Conservation (phyloP, 2,329 filamentous ascomycete species). For the Raffaelea deltoideospora region DNA sequence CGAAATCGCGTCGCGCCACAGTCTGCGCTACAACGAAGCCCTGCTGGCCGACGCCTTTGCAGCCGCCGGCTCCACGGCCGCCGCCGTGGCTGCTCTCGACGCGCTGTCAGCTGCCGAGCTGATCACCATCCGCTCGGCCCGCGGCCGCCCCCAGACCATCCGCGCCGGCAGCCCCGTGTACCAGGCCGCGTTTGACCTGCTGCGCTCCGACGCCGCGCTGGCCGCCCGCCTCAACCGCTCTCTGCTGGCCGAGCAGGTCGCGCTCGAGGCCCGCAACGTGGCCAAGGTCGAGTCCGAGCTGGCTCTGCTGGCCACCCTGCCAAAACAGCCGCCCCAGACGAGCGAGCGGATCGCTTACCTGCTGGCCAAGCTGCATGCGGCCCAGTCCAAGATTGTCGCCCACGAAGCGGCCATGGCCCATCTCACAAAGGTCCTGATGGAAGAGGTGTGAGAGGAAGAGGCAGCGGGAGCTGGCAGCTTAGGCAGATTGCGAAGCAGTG, state of each 20-base stretch:
- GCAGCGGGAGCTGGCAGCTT: too few relatives aligned
- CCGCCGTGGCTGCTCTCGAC: constrained; percentile 62
- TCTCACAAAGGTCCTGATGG: constrained; percentile 54
- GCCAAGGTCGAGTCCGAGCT: constrained; percentile 71
- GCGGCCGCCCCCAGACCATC: constrained; percentile 65
- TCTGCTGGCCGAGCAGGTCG: constrained; percentile 52
- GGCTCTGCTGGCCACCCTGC: constrained; percentile 50
- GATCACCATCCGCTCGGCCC: constrained; percentile 56
- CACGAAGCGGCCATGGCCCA: constrained; percentile 57
- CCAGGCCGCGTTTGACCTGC: constrained; percentile 60
- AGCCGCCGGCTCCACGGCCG: constrained; percentile 31
- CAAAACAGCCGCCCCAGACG: constrained; percentile 55
- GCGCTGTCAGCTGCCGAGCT: constrained; percentile 75
- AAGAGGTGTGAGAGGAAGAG: constrained; percentile 12
- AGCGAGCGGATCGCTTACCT: constrained; percentile 55
- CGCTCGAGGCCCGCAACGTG: constrained; percentile 58
- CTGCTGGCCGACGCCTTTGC: constrained; percentile 65
- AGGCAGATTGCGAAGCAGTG: too few relatives aligned
- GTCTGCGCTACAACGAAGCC: constrained; percentile 72
- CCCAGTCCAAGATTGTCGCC: constrained; percentile 58
- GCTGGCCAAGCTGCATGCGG: constrained; percentile 54
- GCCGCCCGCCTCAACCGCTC: constrained; percentile 58
- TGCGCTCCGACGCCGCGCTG: constrained; percentile 59
- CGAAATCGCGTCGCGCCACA: constrained; percentile 48
- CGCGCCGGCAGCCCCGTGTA: constrained; percentile 77